Evolutionary conservation across 345 rosid genomes (phyloP), one percentile per base, ranked within the genome.

Genomic region (Salix viminalis): DNA sequence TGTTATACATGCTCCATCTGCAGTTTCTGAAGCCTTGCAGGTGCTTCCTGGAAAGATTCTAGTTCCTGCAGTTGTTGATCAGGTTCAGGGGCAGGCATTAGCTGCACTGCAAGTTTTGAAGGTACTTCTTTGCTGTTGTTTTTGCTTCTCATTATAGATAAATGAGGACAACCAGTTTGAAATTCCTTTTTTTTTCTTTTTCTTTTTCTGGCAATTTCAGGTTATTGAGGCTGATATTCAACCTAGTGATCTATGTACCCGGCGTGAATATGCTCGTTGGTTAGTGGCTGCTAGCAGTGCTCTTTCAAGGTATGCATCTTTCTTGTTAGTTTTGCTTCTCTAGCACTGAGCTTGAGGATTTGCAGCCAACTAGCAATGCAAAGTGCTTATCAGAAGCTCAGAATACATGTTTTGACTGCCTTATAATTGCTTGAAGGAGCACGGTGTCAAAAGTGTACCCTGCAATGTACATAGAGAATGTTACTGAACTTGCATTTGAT

Each of bases 221-320:
- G 97, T 96, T 77, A 89, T 93, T 65, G 99, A 92, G 85, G 88
- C 84, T 81, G 90, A 92, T 80, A 88, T 84, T 82, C 88, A 85
- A 76, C 91, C 94, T 23, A 80, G 89, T 73, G 91, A 88, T 86
- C 84, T 96, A 16, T 96, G 98, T 71, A 88, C 94, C 72, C 98
- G 99, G 21, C 93, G 96, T 71, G 97, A 91, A 67, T 96, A 93
- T 82, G 98, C 96, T 70, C 90, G 94, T 71, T 96, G 99, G 99
- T 84, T 96, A 84, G 90, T 96, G 66, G 84, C 91, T 81, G 96
- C 97, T 64, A 93, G 95, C 83, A 84, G 89, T 80, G 87, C 87
- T 68, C 88, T 96, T 79, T 87, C 97, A 68, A 91, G 99, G 99
- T 96, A 85, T 44, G 39, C 24, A 24, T 66, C 78, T 68, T 69